These are phyloP conservation scores for Jaenimonas drosophilae DNA, from an alignment of 208 protist species.

Conservation along the genomic window DNA sequence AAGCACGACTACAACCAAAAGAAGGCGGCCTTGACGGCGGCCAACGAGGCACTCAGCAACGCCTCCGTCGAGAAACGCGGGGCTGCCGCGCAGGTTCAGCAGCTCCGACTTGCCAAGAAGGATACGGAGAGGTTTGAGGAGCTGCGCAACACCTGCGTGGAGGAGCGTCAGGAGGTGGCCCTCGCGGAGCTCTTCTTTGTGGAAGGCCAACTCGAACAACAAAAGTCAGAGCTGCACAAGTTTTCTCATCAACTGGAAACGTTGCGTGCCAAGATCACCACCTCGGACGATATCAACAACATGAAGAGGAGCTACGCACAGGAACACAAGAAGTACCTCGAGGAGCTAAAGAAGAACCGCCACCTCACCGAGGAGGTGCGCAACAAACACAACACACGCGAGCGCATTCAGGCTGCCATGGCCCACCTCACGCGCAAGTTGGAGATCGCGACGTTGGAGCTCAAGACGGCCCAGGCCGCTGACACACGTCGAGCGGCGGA, in stretches of 20 bases:
- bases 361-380: conserved; percentile 52
- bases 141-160: conserved; percentile 24
- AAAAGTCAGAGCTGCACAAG: conserved; percentile 50
- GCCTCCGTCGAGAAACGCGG: conserved; percentile 88
- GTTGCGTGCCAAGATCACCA: conserved; percentile 60
- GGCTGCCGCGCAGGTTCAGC: conserved; percentile 85
- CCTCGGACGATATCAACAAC: conserved; percentile 58
- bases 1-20: conserved; percentile 89
- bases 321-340: conserved; percentile 70
- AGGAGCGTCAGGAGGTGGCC: conserved; percentile 52
- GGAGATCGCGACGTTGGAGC: conserved; percentile 29
- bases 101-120: conserved; percentile 93
- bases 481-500: conserved; percentile 55
- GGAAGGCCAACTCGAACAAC: conserved; percentile 58
- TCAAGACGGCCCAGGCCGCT: no score
- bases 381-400: conserved; percentile 44
- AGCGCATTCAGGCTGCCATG: conserved; percentile 56
- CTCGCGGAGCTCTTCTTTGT: conserved; percentile 89
- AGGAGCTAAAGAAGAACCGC: conserved; percentile 57
- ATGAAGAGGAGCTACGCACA: conserved; percentile 69
- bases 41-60: conserved; percentile 65
- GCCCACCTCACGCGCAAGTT: conserved; percentile 64
- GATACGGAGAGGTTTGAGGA: conserved; percentile 91
- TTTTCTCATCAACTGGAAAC: conserved; percentile 40
- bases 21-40: conserved; percentile 48